Conservation (phyloP, 2,329 filamentous ascomycete species). For the Colletotrichum salicis region DNA sequence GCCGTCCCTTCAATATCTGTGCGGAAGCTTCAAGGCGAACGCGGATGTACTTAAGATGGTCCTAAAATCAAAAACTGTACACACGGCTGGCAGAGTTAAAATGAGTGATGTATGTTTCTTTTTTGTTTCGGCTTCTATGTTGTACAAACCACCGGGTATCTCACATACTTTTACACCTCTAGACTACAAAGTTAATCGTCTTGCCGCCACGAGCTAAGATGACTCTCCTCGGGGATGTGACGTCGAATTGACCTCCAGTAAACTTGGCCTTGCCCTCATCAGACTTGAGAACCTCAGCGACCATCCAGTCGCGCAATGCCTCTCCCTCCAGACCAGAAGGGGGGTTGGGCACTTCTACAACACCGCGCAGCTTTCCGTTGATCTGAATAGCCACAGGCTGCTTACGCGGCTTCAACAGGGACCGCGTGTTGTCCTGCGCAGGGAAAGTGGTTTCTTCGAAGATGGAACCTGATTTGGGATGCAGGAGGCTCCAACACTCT, state of each 20-base stretch:
- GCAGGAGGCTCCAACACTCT: conserved; percentile 78
- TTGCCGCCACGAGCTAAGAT: conserved; percentile 75
- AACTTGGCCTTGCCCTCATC: conserved; percentile 69
- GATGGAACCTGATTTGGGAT: conserved; percentile 50
- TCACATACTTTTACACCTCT: conserved; percentile 33
- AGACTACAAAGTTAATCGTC: conserved; percentile 79
- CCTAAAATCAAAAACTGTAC: too few relatives aligned
- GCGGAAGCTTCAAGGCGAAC: too few relatives aligned
- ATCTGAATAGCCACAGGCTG: conserved; percentile 76
- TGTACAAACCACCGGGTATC: conserved; percentile 33
- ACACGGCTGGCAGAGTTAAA: background rate
- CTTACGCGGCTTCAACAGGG: conserved; percentile 60
- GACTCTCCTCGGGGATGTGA: conserved; percentile 68
- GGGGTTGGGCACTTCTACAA: conserved; percentile 70
- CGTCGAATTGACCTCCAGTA: conserved; percentile 54
- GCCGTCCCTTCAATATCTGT: too few relatives aligned
- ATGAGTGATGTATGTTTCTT: conserved; percentile 1
- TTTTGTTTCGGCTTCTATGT: background rate
- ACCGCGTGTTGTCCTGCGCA: conserved; percentile 58
- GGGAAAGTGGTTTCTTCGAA: conserved; percentile 68
- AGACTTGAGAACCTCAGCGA: conserved; percentile 69
- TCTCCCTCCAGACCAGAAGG: conserved; percentile 53
- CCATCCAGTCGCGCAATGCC: conserved; percentile 68
- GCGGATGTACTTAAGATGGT: background rate
- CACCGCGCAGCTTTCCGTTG: conserved; percentile 81